Conservation (phyloP, 2,329 filamentous ascomycete genomes). For the Bretziella fagacearum region DNA sequence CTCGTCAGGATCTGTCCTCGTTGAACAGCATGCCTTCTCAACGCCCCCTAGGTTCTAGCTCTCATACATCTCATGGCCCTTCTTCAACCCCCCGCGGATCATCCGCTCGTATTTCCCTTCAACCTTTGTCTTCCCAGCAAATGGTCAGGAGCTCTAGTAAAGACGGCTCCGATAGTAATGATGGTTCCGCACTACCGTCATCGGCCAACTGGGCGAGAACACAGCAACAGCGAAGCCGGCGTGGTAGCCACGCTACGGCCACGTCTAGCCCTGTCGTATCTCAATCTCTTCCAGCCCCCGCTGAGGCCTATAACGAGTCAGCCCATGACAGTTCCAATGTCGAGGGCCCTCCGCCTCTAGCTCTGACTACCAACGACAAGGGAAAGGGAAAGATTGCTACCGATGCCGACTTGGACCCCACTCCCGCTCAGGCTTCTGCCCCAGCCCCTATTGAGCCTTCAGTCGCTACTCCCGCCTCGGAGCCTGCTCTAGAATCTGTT, state of each 20-base stretch:
- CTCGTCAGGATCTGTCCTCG: slow-evolving; percentile 80
- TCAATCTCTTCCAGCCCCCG: slow-evolving; percentile 33
- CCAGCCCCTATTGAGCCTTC: not conserved
- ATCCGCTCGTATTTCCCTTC: slow-evolving; percentile 3
- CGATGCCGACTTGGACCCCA: not conserved
- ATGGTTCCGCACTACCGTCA: slow-evolving; percentile 79
- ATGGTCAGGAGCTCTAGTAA: slow-evolving; percentile 67
- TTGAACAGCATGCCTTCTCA: slow-evolving; percentile 82
- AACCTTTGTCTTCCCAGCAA: slow-evolving; percentile 31
- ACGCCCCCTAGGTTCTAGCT: slow-evolving; percentile 38
- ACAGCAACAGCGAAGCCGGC: slow-evolving; percentile 43
- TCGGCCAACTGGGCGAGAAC: slow-evolving; percentile 84
- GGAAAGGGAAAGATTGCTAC: slow-evolving; percentile 3
- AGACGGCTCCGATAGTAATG: slow-evolving; percentile 48
- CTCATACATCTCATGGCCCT: not conserved
- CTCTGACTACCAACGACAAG: slow-evolving; percentile 15
- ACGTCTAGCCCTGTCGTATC: slow-evolving; percentile 69
- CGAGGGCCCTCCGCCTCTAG: slow-evolving; percentile 19
- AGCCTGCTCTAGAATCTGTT: slow-evolving; percentile 3
- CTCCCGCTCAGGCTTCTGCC: not conserved
- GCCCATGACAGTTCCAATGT: slow-evolving; percentile 28
- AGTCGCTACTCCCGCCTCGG: not conserved
- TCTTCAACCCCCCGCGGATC: not conserved
- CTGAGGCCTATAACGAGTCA: slow-evolving; percentile 22
- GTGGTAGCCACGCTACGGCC: slow-evolving; percentile 64